Evolutionary conservation across 23 red algal species (phyloP), one percentile per base, ranked within the genome.

Genomic region (Gracilaria domingensis): DNA sequence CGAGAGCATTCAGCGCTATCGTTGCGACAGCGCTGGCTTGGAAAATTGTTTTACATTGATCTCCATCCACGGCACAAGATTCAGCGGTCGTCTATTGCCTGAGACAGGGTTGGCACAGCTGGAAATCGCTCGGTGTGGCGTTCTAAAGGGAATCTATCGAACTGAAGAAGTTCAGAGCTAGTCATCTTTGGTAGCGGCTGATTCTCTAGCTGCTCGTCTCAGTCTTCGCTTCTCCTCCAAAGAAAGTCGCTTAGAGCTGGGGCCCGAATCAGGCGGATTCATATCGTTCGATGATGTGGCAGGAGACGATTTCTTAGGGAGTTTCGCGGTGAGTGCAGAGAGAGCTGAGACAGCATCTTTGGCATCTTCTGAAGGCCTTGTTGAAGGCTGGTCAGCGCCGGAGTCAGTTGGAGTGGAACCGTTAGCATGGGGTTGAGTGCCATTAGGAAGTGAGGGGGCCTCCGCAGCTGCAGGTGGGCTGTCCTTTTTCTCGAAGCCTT

Each of bases 191-290:
- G 34, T 2, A 18, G 67, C 21, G 4, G 36, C 67, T 23, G 67
- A 73, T 42, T 73, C 67, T 44, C 44, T 81, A 9, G 76, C 54
- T 53, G n/a, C 76, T 32, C 76, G 8, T 54, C 76, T 54, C 33
- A 81, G 47, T 54, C 76, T 33, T 34, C 76, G 37, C 47, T 45
- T 81, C 54, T 81, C 76, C 45, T 81, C 23, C 33, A 81, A 33
- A 26, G 76, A 81, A 24, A 59, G 49, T 29, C 76, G 76, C 23
- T 24, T 81, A 34, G 49, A 34, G 47, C 49, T 56, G 3, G 47
- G 20, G 20, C 26, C 6, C 42, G 76, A 56, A 7, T 4, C 76
- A 45, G 0, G 5, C 5, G 47, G 7, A 18, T 56, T 81, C 33
- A 25, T 4, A 54, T 56, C 45, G 32, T 2, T 59, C 4, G 29